Conservation (phyloP, 208 protist genomes). For the Herpetomonas tarakana region DNA sequence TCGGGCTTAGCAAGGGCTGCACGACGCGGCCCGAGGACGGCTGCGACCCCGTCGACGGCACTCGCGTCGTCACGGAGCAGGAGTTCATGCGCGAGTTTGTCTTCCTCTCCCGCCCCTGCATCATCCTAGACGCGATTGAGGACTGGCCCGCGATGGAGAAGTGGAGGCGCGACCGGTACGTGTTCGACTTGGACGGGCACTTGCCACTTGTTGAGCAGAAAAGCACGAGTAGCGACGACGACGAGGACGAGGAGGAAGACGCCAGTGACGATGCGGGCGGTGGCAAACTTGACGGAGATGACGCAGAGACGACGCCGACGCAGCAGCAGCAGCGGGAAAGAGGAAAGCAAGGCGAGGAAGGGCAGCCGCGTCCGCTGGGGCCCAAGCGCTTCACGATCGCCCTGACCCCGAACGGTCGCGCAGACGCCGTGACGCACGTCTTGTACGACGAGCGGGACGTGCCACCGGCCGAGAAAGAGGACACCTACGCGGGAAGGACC, state of each 20-base stretch:
- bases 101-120: conserved; percentile 72
- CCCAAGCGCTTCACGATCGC: conserved; percentile 73
- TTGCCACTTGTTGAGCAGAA: conserved; percentile 32
- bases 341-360: not conserved
- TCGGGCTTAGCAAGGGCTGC: conserved; percentile 51
- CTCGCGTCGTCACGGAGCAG: conserved; percentile 55
- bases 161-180: conserved; percentile 73
- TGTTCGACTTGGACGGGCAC: conserved; percentile 68
- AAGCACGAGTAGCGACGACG: conserved; percentile 14
- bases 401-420: conserved; percentile 90
- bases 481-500: conserved; percentile 15
- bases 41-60: conserved; percentile 8
- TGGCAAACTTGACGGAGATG: not conserved
- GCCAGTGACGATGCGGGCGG: conserved; percentile 4
- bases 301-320: not conserved
- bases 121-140: conserved; percentile 72
- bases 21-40: conserved; percentile 4
- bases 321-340: not conserved
- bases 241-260: conserved; percentile 23
- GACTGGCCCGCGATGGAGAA: conserved; percentile 67
- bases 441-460: conserved; percentile 44
- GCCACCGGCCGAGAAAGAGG: conserved; percentile 12
- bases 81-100: conserved; percentile 87
- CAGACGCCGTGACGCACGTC: conserved; percentile 84
- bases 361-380: conserved; percentile 2